phyloP scores from a whole-genome alignment of 495 filamentous ascomycete genomes.

The Elaphomyces granulatus region DNA sequence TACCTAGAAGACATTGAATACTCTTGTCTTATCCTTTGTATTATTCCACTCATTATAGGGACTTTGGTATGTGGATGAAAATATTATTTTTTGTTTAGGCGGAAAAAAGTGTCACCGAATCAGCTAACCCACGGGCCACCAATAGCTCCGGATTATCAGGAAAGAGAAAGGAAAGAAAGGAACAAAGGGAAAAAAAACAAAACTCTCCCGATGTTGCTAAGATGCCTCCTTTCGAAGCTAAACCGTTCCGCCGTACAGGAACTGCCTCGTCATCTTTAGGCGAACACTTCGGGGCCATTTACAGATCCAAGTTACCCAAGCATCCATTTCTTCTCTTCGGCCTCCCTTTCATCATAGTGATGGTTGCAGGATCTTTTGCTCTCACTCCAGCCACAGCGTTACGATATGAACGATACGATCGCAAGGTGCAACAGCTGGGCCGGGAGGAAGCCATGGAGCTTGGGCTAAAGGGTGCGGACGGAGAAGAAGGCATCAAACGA shows the following conservation, averaged over 20 bases:
- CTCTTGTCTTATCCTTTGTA: too few relatives aligned
- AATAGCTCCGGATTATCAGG: too few relatives aligned
- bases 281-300: constrained; percentile 56
- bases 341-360: constrained; percentile 81
- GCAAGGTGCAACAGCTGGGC: constrained; percentile 65
- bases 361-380: constrained; percentile 90
- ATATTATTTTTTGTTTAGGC: too few relatives aligned
- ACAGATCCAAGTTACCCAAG: constrained; percentile 51
- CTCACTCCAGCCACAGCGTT: constrained; percentile 87
- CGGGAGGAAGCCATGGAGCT: constrained; percentile 64
- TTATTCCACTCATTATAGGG: too few relatives aligned
- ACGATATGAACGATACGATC: constrained; percentile 83
- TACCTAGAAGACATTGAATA: too few relatives aligned
- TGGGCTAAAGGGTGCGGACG: constrained; percentile 43
- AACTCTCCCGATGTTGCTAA: too few relatives aligned
- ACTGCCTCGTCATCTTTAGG: constrained; percentile 35
- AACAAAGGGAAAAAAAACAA: too few relatives aligned
- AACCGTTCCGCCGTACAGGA: constrained; percentile 47
- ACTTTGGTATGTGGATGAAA: too few relatives aligned
- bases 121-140: too few relatives aligned
- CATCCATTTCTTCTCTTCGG: constrained; percentile 92
- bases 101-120: too few relatives aligned
- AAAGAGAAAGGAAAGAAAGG: too few relatives aligned
- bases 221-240: constrained; percentile 65
- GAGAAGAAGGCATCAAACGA: constrained; percentile 32